Evolutionary conservation across 225 moss, liverwort and hornwort species (phyloP).

Genomic region (Ulota crispa): DNA sequence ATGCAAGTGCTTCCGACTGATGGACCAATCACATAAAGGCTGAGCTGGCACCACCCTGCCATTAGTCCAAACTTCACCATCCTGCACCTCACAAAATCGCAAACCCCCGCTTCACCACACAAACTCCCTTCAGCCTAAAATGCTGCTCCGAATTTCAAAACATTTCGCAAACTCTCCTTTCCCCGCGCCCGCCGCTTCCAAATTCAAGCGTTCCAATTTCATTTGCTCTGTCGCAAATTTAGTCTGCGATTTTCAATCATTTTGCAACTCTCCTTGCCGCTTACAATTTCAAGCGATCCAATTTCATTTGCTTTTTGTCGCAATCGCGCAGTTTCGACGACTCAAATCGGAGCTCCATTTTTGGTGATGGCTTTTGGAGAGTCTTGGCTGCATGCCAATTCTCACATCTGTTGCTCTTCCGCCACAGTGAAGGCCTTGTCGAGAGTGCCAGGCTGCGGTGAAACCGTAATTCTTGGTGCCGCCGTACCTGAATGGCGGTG

Average conservation of each 20-base stretch:
- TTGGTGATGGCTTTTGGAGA: slow-evolving; percentile 29
- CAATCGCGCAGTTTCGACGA: background rate
- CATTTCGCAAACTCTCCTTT: too few species aligned
- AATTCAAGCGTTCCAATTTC: too few species aligned
- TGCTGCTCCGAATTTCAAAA: background rate
- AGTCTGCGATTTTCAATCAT: too few species aligned
- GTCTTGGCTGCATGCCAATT: background rate
- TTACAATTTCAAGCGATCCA: background rate
- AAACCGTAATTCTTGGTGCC: background rate
- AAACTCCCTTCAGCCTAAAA: background rate
- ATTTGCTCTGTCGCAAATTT: too few species aligned
- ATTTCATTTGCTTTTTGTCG: background rate
- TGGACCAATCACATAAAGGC: background rate
- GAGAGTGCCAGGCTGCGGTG: slow-evolving; percentile 3
- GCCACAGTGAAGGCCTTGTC: background rate
- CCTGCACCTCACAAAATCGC: background rate
- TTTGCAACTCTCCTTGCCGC: too few species aligned
- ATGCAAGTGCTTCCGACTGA: background rate
- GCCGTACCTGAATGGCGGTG: slow-evolving; percentile 14
- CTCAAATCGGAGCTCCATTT: background rate
- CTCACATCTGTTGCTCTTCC: background rate
- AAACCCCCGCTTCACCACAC: background rate
- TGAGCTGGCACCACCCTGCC: background rate
- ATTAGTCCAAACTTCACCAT: background rate
- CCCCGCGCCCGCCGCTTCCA: too few species aligned